A percentile compares a stretch with the other conserved stretches of the same genome.
phyloP scores from a whole-genome alignment of 148 eudicot genomes.

The Rhododendron kiyosumense region DNA sequence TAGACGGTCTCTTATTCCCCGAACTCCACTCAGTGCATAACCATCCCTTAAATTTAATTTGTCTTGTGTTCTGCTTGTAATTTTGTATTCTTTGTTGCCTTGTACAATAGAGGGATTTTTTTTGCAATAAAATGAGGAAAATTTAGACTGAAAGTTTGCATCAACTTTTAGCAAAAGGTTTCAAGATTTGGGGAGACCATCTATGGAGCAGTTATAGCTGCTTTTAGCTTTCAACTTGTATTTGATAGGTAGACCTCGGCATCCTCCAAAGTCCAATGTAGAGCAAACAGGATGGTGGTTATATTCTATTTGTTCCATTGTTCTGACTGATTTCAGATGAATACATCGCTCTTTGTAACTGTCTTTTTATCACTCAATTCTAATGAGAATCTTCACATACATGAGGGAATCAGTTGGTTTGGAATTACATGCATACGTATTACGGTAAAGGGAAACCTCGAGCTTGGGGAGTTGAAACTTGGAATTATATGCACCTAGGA shows the following conservation, averaged over 20 bases:
- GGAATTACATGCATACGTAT: neutral
- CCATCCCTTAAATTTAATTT: neutral
- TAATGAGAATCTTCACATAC: neutral
- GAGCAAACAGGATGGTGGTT: neutral
- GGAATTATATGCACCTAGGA: neutral
- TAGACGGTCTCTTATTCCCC: constrained; percentile 34
- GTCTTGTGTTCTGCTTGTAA: constrained; percentile 10
- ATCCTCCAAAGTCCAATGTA: neutral
- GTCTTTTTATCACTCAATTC: neutral
- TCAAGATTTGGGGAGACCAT: constrained; percentile 5
- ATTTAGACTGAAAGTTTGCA: neutral
- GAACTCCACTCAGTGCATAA: constrained; percentile 55
- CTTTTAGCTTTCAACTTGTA: neutral
- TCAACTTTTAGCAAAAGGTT: neutral
- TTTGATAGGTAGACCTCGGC: neutral
- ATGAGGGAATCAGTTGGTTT: neutral
- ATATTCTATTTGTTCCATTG: neutral
- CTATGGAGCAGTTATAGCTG: neutral
- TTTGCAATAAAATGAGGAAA: neutral
- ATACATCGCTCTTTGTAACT: neutral
- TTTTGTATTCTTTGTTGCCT: constrained; percentile 2
- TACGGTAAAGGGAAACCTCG: constrained; percentile 19
- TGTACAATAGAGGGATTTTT: constrained; percentile 9
- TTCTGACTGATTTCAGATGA: neutral
- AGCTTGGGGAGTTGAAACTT: constrained; percentile 25